Evolutionary conservation across 2,329 filamentous ascomycete species (phyloP).

Genomic region (Bipolaris zeicola): DNA sequence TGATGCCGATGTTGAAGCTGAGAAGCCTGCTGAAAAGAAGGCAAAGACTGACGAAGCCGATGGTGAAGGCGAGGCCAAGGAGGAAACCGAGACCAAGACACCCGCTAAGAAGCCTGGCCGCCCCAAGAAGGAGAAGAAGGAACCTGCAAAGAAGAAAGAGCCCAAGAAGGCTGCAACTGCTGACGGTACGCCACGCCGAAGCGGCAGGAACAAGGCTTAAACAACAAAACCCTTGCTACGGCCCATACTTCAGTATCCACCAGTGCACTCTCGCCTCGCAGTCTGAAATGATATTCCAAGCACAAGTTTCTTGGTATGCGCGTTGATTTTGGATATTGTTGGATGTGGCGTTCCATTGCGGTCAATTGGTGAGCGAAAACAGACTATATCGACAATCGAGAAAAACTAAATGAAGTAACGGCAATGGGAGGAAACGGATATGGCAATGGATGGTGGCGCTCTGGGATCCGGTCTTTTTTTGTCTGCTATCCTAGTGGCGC

Average conservation of each 20-base stretch:
- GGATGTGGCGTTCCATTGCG: background rate
- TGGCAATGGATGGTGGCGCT: constrained; percentile 8
- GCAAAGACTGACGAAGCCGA: constrained; percentile 32
- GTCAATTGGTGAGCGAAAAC: background rate
- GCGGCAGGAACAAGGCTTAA: constrained; percentile 48
- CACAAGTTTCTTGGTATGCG: background rate
- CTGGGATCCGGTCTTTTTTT: constrained; percentile 2
- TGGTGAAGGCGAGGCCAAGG: constrained; percentile 36
- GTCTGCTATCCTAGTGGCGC: background rate
- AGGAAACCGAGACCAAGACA: constrained; percentile 36
- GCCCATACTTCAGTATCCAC: background rate
- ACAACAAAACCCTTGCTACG: background rate
- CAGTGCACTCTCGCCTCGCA: background rate
- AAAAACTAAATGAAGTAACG: background rate
- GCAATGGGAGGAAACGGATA: constrained; percentile 5
- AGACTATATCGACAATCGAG: constrained; percentile 1
- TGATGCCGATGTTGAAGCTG: background rate
- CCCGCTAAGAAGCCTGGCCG: constrained; percentile 45
- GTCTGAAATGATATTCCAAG: background rate
- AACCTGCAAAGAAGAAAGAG: constrained; percentile 50
- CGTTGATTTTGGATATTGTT: background rate
- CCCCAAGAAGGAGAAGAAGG: constrained; percentile 51
- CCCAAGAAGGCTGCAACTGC: constrained; percentile 58
- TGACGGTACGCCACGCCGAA: constrained; percentile 55
- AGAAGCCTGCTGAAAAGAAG: constrained; percentile 31